Conservation (phyloP, 2,329 filamentous ascomycete genomes). For the Taxawa tesnikishii region DNA sequence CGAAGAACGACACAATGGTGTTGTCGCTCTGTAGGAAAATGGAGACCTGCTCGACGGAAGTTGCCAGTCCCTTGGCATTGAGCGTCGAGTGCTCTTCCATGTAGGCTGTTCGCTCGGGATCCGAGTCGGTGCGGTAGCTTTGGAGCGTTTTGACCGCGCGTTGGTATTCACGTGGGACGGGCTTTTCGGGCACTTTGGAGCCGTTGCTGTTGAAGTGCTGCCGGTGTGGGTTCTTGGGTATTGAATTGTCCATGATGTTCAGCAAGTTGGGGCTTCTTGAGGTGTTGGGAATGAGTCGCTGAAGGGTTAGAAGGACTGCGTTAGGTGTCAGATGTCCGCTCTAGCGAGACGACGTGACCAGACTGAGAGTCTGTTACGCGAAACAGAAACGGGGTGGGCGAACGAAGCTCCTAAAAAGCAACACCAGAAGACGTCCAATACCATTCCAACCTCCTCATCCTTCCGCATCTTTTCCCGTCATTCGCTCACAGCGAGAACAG, state of each 20-base stretch:
- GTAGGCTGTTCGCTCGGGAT: conserved; percentile 63
- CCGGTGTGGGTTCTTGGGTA: not conserved
- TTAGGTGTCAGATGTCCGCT: not conserved
- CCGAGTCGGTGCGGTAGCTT: conserved; percentile 61
- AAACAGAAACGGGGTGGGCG: not conserved
- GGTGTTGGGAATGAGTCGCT: conserved; percentile 3
- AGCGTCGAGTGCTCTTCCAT: conserved; percentile 73
- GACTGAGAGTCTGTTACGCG: not conserved
- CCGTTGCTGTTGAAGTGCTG: not conserved
- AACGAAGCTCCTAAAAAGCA: not conserved
- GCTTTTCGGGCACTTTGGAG: not conserved
- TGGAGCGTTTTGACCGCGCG: conserved; percentile 51
- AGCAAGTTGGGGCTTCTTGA: too few relatives aligned
- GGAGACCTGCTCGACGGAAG: conserved; percentile 81
- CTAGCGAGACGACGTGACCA: not conserved
- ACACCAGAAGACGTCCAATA: too few relatives aligned
- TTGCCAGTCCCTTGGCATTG: conserved; percentile 51
- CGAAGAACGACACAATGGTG: conserved; percentile 85
- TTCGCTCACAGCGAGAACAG: too few relatives aligned
- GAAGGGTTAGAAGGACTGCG: conserved; percentile 3
- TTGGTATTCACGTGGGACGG: not conserved
- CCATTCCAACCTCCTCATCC: too few relatives aligned
- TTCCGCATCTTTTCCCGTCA: too few relatives aligned
- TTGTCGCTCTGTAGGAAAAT: conserved; percentile 81
- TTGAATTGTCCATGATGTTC: too few relatives aligned